These are phyloP conservation scores for Yamadazyma sp. DNA, from an alignment of 1,139 yeast genomes.

Conservation along the genomic window DNA sequence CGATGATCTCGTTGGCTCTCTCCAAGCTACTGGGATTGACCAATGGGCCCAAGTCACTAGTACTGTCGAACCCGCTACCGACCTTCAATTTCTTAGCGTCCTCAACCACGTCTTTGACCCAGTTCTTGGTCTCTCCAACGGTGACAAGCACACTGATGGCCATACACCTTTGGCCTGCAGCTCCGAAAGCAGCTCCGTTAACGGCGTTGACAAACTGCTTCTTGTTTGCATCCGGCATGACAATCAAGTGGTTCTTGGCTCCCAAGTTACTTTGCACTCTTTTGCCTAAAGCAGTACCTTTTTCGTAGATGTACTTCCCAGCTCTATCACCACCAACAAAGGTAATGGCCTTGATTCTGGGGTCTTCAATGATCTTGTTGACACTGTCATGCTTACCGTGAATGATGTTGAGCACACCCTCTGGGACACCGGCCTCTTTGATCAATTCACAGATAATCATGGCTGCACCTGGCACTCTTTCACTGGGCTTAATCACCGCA, in stretches of 20 bases:
- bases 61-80: constrained; percentile 65
- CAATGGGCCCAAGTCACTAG: constrained; percentile 71
- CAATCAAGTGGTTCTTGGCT: constrained; percentile 75
- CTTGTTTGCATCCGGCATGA: constrained; percentile 73
- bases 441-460: constrained; percentile 74
- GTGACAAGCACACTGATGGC: constrained; percentile 75
- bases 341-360: constrained; percentile 75
- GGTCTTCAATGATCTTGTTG: constrained; percentile 71
- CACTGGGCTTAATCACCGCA: constrained; percentile 74
- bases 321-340: constrained; percentile 80
- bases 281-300: constrained; percentile 69
- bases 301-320: constrained; percentile 69
- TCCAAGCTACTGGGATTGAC: constrained; percentile 59
- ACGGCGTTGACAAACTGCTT: constrained; percentile 65
- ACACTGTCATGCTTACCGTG: constrained; percentile 81
- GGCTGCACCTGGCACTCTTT: constrained; percentile 79
- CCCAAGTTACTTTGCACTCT: constrained; percentile 79
- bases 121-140: constrained; percentile 67
- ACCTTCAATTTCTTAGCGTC: constrained; percentile 61
- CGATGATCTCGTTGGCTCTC: constrained; percentile 57
- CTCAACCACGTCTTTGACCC: constrained; percentile 61
- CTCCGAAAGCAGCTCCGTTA: constrained; percentile 80
- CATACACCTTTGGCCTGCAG: constrained; percentile 87
- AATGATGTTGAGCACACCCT: constrained; percentile 71
- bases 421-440: constrained; percentile 75